Conservation (phyloP, 176 grass and related monocot genomes). For the Oryza meyeriana region DNA sequence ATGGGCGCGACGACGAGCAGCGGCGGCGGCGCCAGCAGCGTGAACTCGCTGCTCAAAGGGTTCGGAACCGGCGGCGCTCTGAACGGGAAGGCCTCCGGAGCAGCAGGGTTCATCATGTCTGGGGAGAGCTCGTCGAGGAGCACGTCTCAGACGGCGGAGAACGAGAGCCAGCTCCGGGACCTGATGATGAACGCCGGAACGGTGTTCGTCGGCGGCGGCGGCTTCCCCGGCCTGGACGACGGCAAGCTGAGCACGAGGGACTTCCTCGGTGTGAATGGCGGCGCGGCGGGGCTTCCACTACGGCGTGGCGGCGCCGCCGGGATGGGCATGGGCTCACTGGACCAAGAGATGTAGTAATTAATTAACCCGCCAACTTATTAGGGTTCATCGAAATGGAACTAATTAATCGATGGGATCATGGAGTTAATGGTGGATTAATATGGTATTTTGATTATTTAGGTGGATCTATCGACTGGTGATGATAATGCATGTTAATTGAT, state of each 20-base stretch:
- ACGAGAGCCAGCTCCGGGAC: conserved; percentile 69
- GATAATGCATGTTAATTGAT: neutral
- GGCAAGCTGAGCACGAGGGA: conserved; percentile 68
- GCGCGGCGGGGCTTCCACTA: conserved; percentile 16
- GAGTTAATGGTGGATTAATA: neutral
- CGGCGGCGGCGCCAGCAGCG: conserved; percentile 5
- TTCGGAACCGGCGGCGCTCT: conserved; percentile 31
- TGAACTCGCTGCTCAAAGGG: conserved; percentile 60
- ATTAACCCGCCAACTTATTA: neutral
- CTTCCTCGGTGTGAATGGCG: conserved; percentile 66
- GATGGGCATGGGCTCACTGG: conserved; percentile 53
- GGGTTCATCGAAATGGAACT: neutral
- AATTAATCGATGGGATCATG: neutral
- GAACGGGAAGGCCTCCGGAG: conserved; percentile 26
- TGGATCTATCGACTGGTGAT: too few relatives aligned
- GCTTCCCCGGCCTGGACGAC: conserved; percentile 40
- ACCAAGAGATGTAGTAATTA: conserved; percentile 60
- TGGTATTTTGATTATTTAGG: neutral
- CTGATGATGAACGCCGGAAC: conserved; percentile 65
- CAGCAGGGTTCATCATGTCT: conserved; percentile 11
- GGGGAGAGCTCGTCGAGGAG: conserved; percentile 27
- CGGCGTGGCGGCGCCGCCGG: conserved; percentile 22
- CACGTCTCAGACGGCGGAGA: conserved; percentile 37
- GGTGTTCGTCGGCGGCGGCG: conserved; percentile 29
- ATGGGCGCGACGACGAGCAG: conserved; percentile 62